Evolutionary conservation across 352 stramenopile species (phyloP).

Genomic region (Globisporangium cylindrosporum): DNA sequence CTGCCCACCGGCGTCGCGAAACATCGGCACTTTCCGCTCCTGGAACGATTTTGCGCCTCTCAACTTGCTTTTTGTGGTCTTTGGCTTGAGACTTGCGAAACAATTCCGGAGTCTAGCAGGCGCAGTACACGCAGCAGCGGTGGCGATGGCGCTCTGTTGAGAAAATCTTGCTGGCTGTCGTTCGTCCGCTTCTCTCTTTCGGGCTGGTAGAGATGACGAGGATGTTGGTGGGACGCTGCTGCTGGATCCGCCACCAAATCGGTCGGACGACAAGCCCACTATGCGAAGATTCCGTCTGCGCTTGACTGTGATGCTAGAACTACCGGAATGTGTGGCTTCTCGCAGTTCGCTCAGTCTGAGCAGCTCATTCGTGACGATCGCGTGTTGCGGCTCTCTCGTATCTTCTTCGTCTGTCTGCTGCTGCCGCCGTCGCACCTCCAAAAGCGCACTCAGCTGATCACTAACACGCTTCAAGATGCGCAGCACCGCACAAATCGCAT

Average conservation of each 20-base stretch:
- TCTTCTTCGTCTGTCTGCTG: background rate
- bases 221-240: too few relatives aligned
- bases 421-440: background rate
- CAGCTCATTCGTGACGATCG: background rate
- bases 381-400: background rate
- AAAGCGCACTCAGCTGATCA: background rate
- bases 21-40: conserved; percentile 7
- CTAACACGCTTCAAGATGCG: conserved; percentile 37
- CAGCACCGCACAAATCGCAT: conserved; percentile 48
- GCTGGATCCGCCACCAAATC: background rate
- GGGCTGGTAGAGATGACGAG: too few relatives aligned
- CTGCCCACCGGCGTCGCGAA: conserved; percentile 20
- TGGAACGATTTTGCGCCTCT: background rate
- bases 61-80: conserved; percentile 6
- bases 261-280: conserved; percentile 4
- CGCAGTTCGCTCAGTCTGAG: background rate
- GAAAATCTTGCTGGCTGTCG: background rate
- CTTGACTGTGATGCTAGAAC: background rate
- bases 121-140: background rate
- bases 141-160: background rate
- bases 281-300: conserved; percentile 1
- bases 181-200: background rate
- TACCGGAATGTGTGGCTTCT: background rate
- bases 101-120: background rate
- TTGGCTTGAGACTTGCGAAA: background rate